Conservation (phyloP, 2,329 filamentous ascomycete species). For the Graphium sp. region DNA sequence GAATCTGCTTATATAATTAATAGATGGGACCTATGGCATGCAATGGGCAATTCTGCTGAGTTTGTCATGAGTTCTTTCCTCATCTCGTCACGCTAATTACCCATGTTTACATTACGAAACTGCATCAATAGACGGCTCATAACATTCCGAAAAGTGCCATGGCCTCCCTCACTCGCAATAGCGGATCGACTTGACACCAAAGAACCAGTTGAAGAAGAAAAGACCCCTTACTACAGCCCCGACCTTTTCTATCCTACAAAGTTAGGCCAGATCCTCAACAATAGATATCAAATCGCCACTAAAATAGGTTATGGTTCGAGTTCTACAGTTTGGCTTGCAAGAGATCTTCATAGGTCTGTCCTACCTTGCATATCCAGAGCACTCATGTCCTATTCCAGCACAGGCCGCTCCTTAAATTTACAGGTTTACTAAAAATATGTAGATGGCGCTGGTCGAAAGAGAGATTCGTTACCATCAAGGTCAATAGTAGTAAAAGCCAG, state of each 20-base stretch:
- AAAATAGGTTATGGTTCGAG: conserved; percentile 4
- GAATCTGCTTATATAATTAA: no score
- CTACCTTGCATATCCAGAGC: background rate
- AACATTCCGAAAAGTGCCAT: no score
- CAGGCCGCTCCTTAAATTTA: background rate
- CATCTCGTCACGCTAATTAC: no score
- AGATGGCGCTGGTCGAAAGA: conserved; percentile 10
- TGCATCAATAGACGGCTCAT: no score
- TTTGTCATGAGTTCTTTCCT: no score
- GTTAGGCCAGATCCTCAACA: conserved; percentile 2
- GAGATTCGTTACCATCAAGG: conserved; percentile 9
- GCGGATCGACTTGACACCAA: no score
- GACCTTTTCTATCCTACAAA: conserved; percentile 1
- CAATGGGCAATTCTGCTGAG: no score
- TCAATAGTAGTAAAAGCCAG: conserved; percentile 5
- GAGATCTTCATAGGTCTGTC: conserved; percentile 4
- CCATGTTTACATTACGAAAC: no score
- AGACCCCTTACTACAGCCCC: no score
- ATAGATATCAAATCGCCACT: conserved; percentile 5
- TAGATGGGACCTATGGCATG: no score
- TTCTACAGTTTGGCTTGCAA: conserved; percentile 5
- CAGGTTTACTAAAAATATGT: background rate
- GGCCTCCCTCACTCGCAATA: no score
- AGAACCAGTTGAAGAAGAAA: no score
- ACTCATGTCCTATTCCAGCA: background rate